Conservation (phyloP, 2,329 filamentous ascomycete species). For the Microsporum canis region DNA sequence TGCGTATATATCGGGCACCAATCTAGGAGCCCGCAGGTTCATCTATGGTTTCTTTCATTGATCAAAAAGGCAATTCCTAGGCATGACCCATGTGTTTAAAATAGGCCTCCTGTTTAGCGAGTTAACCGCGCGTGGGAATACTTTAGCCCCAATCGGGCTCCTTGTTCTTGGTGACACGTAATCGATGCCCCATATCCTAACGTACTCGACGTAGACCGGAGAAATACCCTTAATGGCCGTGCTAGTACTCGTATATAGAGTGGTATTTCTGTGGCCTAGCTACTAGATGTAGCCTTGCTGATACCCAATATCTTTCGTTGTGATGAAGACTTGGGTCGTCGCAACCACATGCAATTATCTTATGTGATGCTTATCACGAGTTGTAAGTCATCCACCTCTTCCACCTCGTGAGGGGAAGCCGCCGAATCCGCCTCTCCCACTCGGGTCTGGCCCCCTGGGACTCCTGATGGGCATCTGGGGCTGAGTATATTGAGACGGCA, state of each 20-base stretch:
- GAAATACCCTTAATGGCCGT: neutral
- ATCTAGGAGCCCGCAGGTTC: too few species aligned
- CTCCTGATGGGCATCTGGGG: conserved; percentile 55
- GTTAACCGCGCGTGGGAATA: neutral
- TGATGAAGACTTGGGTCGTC: neutral
- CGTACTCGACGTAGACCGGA: neutral
- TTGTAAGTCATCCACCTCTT: neutral
- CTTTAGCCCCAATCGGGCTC: neutral
- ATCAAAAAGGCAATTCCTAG: too few species aligned
- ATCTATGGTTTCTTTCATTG: too few species aligned
- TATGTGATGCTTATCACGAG: neutral
- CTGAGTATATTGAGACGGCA: conserved; percentile 20
- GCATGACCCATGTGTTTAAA: too few species aligned
- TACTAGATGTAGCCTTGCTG: neutral
- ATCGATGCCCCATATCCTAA: neutral
- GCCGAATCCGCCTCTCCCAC: conserved; percentile 59
- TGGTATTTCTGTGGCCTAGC: neutral
- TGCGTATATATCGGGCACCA: too few species aligned
- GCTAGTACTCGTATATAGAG: neutral
- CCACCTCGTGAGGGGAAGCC: conserved; percentile 57
- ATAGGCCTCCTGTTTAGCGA: neutral
- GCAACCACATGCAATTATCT: neutral
- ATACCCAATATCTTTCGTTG: neutral
- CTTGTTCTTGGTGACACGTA: neutral
- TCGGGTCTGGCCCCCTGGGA: conserved; percentile 67